Conservation (phyloP, 495 filamentous ascomycete genomes). For the Cairneyella variabilis region DNA sequence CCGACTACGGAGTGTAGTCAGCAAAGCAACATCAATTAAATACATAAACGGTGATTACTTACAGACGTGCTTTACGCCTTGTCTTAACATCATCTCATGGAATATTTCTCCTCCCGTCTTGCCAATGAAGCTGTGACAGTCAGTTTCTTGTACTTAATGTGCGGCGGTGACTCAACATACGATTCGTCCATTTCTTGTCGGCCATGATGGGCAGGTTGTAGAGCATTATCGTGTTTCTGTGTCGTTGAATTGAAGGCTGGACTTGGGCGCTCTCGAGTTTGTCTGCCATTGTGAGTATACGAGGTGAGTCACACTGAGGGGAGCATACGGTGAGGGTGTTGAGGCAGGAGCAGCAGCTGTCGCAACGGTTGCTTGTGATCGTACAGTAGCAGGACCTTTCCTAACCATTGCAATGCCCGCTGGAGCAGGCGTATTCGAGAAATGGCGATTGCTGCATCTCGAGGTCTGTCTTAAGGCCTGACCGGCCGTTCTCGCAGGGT, state of each 20-base stretch:
- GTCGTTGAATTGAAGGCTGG: constrained; percentile 24
- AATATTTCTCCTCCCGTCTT: constrained; percentile 96
- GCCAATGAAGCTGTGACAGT: constrained; percentile 73
- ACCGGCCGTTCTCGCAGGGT: constrained; percentile 18
- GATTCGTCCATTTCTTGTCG: constrained; percentile 71
- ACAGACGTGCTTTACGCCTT: constrained; percentile 89
- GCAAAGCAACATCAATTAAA: constrained; percentile 16
- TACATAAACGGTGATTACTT: constrained; percentile 44
- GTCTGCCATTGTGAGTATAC: constrained; percentile 14
- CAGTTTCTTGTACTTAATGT: constrained; percentile 16
- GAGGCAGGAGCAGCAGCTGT: constrained; percentile 14
- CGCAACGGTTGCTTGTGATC: constrained; percentile 22
- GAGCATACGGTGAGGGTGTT: constrained; percentile 11
- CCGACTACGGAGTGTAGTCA: constrained; percentile 45
- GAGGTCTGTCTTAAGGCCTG: constrained; percentile 19
- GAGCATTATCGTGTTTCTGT: constrained; percentile 37
- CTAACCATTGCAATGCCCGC: constrained; percentile 17
- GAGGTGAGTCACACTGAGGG: constrained; percentile 17
- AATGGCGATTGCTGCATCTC: constrained; percentile 12
- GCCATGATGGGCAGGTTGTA: constrained; percentile 62
- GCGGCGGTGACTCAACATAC: constrained; percentile 39
- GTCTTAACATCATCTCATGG: constrained; percentile 97
- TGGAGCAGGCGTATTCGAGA: constrained; percentile 13
- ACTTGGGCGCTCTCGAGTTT: constrained; percentile 23
- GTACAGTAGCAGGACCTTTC: constrained; percentile 14